These are phyloP conservation scores for Pulchroboletus neoregius DNA, from an alignment of 1,284 basidiomycete species.

Conservation along the genomic window DNA sequence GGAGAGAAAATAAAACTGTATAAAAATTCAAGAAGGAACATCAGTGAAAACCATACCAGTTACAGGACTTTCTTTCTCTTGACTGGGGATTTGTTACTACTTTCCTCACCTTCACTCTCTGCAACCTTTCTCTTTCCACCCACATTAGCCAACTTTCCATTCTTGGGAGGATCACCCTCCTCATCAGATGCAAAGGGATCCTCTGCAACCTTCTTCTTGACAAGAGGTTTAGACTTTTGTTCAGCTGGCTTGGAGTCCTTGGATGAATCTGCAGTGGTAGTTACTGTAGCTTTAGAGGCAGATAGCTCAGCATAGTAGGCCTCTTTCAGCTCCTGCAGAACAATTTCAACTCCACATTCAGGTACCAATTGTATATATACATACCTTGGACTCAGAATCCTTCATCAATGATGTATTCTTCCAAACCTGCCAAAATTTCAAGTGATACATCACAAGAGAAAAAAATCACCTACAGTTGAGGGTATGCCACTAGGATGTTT, in stretches of 20 bases:
- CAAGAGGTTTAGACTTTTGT: slow-evolving; percentile 38
- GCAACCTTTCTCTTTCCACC: slow-evolving; percentile 5
- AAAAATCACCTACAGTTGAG: slow-evolving; percentile 50
- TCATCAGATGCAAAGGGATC: slow-evolving; percentile 51
- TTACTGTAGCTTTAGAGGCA: slow-evolving; percentile 23
- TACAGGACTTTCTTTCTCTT: slow-evolving; percentile 12
- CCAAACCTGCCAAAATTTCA: slow-evolving; percentile 48
- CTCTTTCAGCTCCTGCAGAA: slow-evolving; percentile 52
- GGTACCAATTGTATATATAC: slow-evolving; percentile 1
- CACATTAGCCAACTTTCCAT: not conserved
- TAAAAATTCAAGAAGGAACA: not conserved
- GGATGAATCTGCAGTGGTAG: slow-evolving; percentile 18
- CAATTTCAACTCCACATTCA: not conserved
- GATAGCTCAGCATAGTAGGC: slow-evolving; percentile 47
- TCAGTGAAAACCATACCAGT: not conserved
- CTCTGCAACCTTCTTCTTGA: slow-evolving; percentile 40
- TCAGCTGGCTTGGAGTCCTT: slow-evolving; percentile 26
- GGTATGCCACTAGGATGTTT: slow-evolving; percentile 69
- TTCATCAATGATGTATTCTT: slow-evolving; percentile 56
- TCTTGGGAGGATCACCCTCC: slow-evolving; percentile 25
- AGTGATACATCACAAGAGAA: not conserved
- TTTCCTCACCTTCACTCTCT: slow-evolving; percentile 10
- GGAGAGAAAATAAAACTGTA: not conserved
- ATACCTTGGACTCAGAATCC: slow-evolving; percentile 59
- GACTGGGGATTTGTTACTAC: not conserved